Conservation (phyloP, 495 filamentous ascomycete species). For the Sordaria brevicollis region DNA sequence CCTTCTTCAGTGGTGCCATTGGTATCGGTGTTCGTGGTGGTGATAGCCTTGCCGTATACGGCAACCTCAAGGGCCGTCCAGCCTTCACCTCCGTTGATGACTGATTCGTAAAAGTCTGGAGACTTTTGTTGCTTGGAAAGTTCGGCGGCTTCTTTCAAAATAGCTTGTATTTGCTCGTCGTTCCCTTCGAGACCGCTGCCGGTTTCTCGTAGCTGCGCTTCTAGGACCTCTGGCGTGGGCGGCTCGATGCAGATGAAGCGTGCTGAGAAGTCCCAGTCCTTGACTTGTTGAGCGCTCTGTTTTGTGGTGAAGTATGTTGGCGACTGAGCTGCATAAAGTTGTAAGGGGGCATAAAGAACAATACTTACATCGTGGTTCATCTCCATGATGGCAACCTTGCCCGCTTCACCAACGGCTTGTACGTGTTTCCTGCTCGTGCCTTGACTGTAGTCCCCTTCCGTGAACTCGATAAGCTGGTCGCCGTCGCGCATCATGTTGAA, state of each 20-base stretch:
- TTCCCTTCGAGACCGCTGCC: slow-evolving; percentile 32
- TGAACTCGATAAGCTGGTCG: slow-evolving; percentile 40
- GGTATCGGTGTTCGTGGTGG: background rate
- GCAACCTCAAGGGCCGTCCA: slow-evolving; percentile 31
- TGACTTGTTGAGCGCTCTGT: slow-evolving; percentile 64
- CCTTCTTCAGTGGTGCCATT: background rate
- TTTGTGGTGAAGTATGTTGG: slow-evolving; percentile 1
- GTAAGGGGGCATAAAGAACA: background rate
- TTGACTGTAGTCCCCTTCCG: slow-evolving; percentile 28
- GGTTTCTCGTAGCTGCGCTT: slow-evolving; percentile 45
- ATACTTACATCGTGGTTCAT: slow-evolving; percentile 43
- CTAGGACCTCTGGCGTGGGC: slow-evolving; percentile 51
- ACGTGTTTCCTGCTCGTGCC: slow-evolving; percentile 38
- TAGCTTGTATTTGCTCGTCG: slow-evolving; percentile 52
- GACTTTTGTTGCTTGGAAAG: slow-evolving; percentile 56
- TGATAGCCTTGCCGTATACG: background rate
- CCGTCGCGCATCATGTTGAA: slow-evolving; percentile 42
- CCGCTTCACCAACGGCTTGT: slow-evolving; percentile 32
- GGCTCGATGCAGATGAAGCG: slow-evolving; percentile 66
- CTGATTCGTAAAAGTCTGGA: slow-evolving; percentile 53
- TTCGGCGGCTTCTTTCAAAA: slow-evolving; percentile 50
- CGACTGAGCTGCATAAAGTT: background rate
- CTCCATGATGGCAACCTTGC: slow-evolving; percentile 43
- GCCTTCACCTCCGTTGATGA: slow-evolving; percentile 58
- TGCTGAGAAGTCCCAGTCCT: slow-evolving; percentile 56